Evolutionary conservation across 208 protist genomes (phyloP).

Genomic region (Leishmania guyanensis): DNA sequence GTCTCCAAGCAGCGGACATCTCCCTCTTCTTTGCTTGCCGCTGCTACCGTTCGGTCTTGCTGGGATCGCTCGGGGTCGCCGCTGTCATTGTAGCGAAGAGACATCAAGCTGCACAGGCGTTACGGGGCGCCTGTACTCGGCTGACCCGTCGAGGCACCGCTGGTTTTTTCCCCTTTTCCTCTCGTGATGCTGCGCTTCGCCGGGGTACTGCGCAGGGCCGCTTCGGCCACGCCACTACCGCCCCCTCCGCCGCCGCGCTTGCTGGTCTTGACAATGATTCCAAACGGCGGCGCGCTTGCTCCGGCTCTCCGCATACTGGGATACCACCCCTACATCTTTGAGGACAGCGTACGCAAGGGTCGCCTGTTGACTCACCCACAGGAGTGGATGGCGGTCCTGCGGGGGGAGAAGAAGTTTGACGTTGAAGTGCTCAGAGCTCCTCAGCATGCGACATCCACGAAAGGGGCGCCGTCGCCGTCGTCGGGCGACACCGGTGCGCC

Average conservation of each 20-base stretch:
- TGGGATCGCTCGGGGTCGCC: neutral
- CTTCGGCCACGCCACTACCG: neutral
- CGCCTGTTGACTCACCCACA: slow-evolving; percentile 71
- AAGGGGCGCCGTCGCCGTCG: neutral
- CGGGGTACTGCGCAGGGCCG: neutral
- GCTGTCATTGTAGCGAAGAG: neutral
- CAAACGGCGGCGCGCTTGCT: slow-evolving; percentile 71
- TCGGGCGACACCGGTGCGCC: neutral
- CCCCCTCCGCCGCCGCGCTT: slow-evolving; percentile 27
- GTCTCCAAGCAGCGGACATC: neutral
- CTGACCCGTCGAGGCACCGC: neutral
- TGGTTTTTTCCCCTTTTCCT: neutral
- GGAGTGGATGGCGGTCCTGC: slow-evolving; percentile 78
- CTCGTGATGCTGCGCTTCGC: slow-evolving; percentile 13
- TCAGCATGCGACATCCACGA: neutral
- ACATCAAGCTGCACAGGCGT: neutral
- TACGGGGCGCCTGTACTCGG: neutral
- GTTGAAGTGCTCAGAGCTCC: slow-evolving; percentile 35
- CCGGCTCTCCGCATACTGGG: slow-evolving; percentile 62
- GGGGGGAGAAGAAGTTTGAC: slow-evolving; percentile 72
- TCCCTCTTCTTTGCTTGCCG: neutral
- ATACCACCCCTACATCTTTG: slow-evolving; percentile 80
- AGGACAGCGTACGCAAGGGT: slow-evolving; percentile 63
- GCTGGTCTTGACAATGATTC: slow-evolving; percentile 80
- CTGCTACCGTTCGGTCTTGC: neutral